Percentiles rank a stretch among this genome's conserved stretches.
These are phyloP conservation scores for Diospyros kaki DNA, from an alignment of 148 eudicot genomes.

Conservation along the genomic window DNA sequence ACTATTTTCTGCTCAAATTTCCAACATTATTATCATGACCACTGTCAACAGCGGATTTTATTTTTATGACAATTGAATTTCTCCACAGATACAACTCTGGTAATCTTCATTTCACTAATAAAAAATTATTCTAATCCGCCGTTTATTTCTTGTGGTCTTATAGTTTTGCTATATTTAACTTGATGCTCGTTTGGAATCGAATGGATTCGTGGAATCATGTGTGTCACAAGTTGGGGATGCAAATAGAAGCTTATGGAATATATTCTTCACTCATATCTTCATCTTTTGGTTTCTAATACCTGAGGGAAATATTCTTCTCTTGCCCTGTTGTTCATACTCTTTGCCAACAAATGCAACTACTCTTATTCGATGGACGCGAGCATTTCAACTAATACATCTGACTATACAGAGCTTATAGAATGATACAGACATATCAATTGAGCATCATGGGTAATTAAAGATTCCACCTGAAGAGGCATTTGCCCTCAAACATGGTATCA, in stretches of 20 bases:
- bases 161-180: neutral
- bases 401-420: too few relatives aligned
- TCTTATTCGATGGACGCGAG: neutral
- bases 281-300: neutral
- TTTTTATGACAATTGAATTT: too few relatives aligned
- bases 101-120: neutral
- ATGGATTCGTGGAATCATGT: neutral
- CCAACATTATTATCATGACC: too few relatives aligned
- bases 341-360: neutral
- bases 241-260: neutral
- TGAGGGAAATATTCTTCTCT: constrained; percentile 5
- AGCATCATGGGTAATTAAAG: too few relatives aligned
- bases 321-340: constrained; percentile 1
- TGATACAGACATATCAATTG: too few relatives aligned
- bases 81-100: neutral
- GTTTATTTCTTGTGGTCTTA: neutral
- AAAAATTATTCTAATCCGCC: too few relatives aligned
- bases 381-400: neutral
- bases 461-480: too few relatives aligned
- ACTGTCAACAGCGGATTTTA: too few relatives aligned
- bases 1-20: too few relatives aligned
- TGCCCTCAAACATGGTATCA: too few relatives aligned
- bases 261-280: neutral
- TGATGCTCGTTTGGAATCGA: neutral
- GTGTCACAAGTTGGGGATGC: neutral